Evolutionary conservation across 2,329 filamentous ascomycete species (phyloP), one percentile per base, ranked within the genome.

Genomic region (Gremmenia infestans): DNA sequence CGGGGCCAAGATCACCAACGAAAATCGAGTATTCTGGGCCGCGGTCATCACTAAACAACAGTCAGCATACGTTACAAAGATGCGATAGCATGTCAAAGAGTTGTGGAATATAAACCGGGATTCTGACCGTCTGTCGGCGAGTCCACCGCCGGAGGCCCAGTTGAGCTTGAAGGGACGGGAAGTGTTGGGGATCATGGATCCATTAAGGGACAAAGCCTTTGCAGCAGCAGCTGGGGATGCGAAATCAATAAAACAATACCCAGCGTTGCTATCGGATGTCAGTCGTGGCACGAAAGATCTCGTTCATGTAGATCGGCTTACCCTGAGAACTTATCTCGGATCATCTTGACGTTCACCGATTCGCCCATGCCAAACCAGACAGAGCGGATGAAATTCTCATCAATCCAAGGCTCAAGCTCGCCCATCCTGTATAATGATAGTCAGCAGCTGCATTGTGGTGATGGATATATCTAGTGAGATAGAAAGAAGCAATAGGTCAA

Each of bases 191-290:
- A 99, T 96, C 48, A 89, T 78, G 55, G 85, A 87, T 50, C 94
- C 93, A 72, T 96, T 97, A 50, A 97, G 80, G 48, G 80, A 79
- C n/a, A 99, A 82, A 39, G 94, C 94, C 79, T 96, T 97, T 68
- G 85, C 87, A 43, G 94, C 94, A 58, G 92, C 89, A 40, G 92
- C 90, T 9, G 91, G 81, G 65, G 80, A 87, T 55, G 83, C 71
- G 68, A 99, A 99, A 72, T 97, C 94, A 67, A 97, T 91, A 73
- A 99, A 99, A 77, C 93, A 99, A 77, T 99, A 99, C 59, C 94
- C 94, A 62, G 94, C 94, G 73, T 97, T 99, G 68, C 91, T 96
- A 48, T 19, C 6, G 12, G 28, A 15, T 49, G 50, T 64, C 43
- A 62, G 55, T 49, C 17, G 32, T 59, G 37, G 51, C 37, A 52